phyloP scores from a whole-genome alignment of 179 eudicot species.

The Spergularia azorica region DNA sequence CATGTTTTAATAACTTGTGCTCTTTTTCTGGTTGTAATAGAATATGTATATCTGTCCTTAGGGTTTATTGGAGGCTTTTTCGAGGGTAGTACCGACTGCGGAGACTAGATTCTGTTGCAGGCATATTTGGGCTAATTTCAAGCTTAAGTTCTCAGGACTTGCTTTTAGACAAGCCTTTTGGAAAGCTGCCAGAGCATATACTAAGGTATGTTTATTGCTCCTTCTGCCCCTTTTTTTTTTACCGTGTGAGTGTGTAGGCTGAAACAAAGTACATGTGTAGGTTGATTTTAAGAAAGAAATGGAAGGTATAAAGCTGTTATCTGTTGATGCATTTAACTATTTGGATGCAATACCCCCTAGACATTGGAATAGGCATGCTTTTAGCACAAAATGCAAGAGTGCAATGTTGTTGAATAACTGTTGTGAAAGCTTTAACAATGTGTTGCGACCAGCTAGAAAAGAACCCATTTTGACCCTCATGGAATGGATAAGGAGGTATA shows the following conservation, averaged over 20 bases:
- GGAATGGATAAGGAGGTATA: not conserved
- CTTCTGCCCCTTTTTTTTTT: no score
- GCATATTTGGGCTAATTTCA: constrained; percentile 11
- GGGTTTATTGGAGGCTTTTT: not conserved
- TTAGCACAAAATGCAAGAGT: not conserved
- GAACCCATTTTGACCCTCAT: not conserved
- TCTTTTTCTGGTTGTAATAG: not conserved
- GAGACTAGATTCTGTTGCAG: not conserved
- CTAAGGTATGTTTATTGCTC: not conserved
- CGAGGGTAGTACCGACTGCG: not conserved
- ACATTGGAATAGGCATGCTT: not conserved
- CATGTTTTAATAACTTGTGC: no score
- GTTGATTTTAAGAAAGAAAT: not conserved
- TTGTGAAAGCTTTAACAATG: not conserved
- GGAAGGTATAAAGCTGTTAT: not conserved
- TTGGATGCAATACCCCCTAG: not conserved
- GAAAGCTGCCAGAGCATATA: constrained; percentile 1
- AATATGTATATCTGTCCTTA: not conserved
- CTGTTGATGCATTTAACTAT: not conserved
- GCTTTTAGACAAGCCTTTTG: not conserved
- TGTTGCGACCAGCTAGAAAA: not conserved
- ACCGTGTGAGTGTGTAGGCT: no score
- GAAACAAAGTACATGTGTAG: no score
- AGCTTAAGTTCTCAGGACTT: not conserved
- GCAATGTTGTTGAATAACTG: not conserved